Base-by-base conservation (phyloP, 306 rosid genomes). In the Cicer cuneatum region DNA sequence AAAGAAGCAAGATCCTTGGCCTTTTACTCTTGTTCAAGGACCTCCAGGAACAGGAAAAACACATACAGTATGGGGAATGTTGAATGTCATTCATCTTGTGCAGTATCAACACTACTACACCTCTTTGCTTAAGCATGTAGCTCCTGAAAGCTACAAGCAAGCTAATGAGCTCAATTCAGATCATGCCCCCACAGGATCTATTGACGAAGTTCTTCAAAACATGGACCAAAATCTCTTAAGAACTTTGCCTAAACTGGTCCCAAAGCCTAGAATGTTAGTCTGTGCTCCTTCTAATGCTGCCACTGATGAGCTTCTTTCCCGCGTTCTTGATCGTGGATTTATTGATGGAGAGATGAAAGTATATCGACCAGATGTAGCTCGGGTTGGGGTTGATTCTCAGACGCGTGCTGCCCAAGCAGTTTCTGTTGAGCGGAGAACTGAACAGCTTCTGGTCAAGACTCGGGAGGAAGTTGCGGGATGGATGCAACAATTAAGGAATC, bases 1-100 rank as follows among this genome's bases (percentile, higher is more conserved):
- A 45, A 94, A 90, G 86, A 90, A 85, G 88, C 98, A 90, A 86
- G 98, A 93, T 66, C 98, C 99, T 7, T 94, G 99, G 99, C 99
- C 99, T 21, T 94, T 94, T 76, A 94, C 99, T 43, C 99, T 94
- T 67, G 99, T 94, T 66, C 99, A 94, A 81, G 99, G 99, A 62
- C 99, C 99, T 79, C 99, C 99, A 7, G 99, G 99, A 64, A 94
- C 99, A 49, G 99, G 99, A 65, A 94, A 94, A 92, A 94, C 99
- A 2, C 99, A 94, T 82, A 94, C 99, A 29, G 99, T 94, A 14
- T 94, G 99, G 99, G 99, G 99, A 87, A 94, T 94, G 99, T 86
- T 94, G 80, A 94, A 94, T 69, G 99, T 94, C 78, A 94, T 92
- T 85, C 99, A 94, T 82, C 87, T 94, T 83, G 99, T 94, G 78